Evolutionary conservation across 1,139 yeast species (phyloP), one percentile per base, ranked within the genome.

Genomic region (Suhomyces bokatorum): DNA sequence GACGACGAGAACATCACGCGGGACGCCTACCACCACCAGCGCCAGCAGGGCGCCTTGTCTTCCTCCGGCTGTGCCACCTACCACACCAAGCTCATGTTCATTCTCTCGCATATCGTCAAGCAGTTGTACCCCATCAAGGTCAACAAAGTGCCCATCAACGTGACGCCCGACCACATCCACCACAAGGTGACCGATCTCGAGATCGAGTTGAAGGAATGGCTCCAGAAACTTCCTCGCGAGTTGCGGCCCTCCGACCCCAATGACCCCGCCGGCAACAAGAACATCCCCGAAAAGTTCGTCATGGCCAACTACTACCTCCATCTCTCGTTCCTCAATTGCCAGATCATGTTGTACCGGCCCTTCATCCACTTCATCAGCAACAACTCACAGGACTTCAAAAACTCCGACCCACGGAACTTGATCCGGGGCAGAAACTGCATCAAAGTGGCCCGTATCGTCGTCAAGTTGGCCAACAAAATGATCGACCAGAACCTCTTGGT

Each of bases 1-100:
- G 96, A 89, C 55, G 97, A 90, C 61, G 96, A 89, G 58, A 84
- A 85, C 60, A 83, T 90, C 45, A 88, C 96, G 1, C 81, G 85
- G 42, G 75, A 72, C 11, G 80, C 76, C 1, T 81, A 73, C 59
- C 51, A 61, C n/a, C 61, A 52, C 38, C 73, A 65, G 4, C 54
- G 59, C 12, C 78, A 74, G 55, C 55, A 62, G 27, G 75, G 72
- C 33, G 67, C 77, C 44, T 63, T 88, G 30, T 83, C 95, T 1
- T 84, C 93, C 12, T 75, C 89, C 1, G 91, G 83, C 1, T 86
- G 91, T 55, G 95, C 97, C 3, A 90, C 89, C 57, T 85, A 87
- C 35, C 97, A 90, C 60, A 89, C 97, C 0, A 80, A 79, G 53
- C 68, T 90, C 40, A 79, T 88, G 62, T 51, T 74, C 37, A 69